Evolutionary conservation across 2,329 filamentous ascomycete genomes (phyloP).

Genomic region (Curvularia spicifera): DNA sequence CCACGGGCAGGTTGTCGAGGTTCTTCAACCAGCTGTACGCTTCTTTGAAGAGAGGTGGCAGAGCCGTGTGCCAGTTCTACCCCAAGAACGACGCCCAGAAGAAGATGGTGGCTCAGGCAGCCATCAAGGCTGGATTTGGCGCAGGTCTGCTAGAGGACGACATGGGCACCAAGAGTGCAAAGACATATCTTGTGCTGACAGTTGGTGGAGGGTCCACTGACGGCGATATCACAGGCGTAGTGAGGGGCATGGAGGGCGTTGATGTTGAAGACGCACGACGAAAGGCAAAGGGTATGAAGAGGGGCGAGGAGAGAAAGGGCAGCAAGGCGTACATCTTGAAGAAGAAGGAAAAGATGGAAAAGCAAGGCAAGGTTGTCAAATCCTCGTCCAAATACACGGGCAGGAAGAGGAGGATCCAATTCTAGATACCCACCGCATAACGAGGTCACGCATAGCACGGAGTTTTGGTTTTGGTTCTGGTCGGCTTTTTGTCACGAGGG

Average conservation of each 20-base stretch:
- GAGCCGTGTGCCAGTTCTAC: constrained; percentile 97
- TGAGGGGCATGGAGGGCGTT: constrained; percentile 86
- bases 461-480: constrained; percentile 31
- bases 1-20: constrained; percentile 75
- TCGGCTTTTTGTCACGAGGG: constrained; percentile 26
- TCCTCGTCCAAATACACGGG: constrained; percentile 91
- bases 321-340: constrained; percentile 82
- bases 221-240: constrained; percentile 86
- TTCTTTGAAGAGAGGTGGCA: constrained; percentile 78
- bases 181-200: constrained; percentile 93
- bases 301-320: constrained; percentile 73
- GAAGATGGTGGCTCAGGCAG: constrained; percentile 88
- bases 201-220: constrained; percentile 73
- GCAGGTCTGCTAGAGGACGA: constrained; percentile 95
- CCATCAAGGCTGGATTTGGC: constrained; percentile 92
- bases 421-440: constrained; percentile 58
- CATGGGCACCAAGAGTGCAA: constrained; percentile 92
- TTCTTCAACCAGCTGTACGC: constrained; percentile 96
- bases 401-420: constrained; percentile 79
- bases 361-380: constrained; percentile 95
- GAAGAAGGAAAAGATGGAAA: constrained; percentile 92
- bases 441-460: constrained; percentile 46
- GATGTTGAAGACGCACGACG: constrained; percentile 68
- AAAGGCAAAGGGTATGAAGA: constrained; percentile 59
- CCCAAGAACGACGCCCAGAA: constrained; percentile 93